Conservation (phyloP, 495 filamentous ascomycete species). For the Evernia prunastri region DNA sequence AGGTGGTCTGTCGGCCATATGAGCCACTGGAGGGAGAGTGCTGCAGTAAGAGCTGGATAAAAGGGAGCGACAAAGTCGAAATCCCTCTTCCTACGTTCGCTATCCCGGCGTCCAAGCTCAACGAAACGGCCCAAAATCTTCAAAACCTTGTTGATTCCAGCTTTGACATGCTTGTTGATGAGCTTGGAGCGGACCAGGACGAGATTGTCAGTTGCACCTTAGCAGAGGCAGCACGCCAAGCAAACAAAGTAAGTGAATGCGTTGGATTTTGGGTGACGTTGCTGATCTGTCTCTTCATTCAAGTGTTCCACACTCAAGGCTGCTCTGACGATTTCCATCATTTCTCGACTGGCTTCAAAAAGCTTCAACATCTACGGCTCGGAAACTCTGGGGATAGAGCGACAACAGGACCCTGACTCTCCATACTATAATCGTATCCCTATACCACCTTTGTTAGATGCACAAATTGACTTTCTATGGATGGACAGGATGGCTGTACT, state of each 20-base stretch:
- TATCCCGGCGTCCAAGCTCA: not conserved
- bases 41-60: not conserved
- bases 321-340: slow-evolving; percentile 8
- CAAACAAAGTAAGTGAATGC: not conserved
- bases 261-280: not conserved
- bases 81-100: slow-evolving; percentile 3
- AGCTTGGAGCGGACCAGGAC: not conserved
- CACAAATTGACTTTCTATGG: slow-evolving; percentile 6
- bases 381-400: not conserved
- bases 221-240: slow-evolving; percentile 2
- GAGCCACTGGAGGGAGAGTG: not conserved
- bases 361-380: slow-evolving; percentile 5
- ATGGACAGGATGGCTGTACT: not conserved
- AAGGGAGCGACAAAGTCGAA: not conserved
- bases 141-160: not conserved
- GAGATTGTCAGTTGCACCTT: not conserved
- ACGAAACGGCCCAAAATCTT: not conserved
- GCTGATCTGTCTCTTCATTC: not conserved
- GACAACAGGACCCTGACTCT: not conserved
- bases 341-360: slow-evolving; percentile 8
- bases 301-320: slow-evolving; percentile 4
- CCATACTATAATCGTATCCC: slow-evolving; percentile 9
- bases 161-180: not conserved
- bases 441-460: slow-evolving; percentile 13
- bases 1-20: not conserved